Evolutionary conservation across 371 early-diverging fungal genomes (phyloP), one percentile per base, ranked within the genome.

Genomic region (Circinella minor): DNA sequence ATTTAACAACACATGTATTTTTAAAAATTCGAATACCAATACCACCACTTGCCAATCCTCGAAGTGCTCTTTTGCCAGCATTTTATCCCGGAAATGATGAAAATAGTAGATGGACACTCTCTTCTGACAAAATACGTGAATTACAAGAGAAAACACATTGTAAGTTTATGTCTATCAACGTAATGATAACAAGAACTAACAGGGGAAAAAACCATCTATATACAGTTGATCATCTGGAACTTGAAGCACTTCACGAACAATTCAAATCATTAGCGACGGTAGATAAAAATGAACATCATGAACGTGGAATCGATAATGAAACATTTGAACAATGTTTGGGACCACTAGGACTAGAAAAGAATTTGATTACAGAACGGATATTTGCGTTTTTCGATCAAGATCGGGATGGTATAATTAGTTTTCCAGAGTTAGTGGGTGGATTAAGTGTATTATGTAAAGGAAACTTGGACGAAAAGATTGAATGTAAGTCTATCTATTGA

Each of bases 11-110:
- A 1, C 98, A 98, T 63, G 88, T 93, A 3, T 92, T 97, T 74
- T 78, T 97, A 57, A 96, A 97, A 71, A 95, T 98, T 60, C 78
- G 94, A 15, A 92, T 98, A 69, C 96, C 98, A 1, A 89, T 96
- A 20, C 97, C 98, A n/a, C 94, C 96, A 18, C 84, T 96, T n/a
- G 92, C 94, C 57, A 96, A 96, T 77, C 89, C 93, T n/a, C 79
- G 94, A 37, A 86, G 85, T 4, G 91, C 94, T 17, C 83, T 96
- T n/a, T 69, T 95, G n/a, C 89, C 89, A 15, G 75, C 86, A 10
- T 89, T 96, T 68, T 97, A 96, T 79, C 96, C 96, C 14, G 86
- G 86, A 59, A 84, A 80, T 51, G 67, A 75, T 54, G 74, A 72
- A 34, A 64, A 70, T 36, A 71, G 63, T 18, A 67, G 72, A 20